These are phyloP conservation scores for Canariomyces notabilis DNA, from an alignment of 2,329 filamentous ascomycete genomes.

Conservation along the genomic window DNA sequence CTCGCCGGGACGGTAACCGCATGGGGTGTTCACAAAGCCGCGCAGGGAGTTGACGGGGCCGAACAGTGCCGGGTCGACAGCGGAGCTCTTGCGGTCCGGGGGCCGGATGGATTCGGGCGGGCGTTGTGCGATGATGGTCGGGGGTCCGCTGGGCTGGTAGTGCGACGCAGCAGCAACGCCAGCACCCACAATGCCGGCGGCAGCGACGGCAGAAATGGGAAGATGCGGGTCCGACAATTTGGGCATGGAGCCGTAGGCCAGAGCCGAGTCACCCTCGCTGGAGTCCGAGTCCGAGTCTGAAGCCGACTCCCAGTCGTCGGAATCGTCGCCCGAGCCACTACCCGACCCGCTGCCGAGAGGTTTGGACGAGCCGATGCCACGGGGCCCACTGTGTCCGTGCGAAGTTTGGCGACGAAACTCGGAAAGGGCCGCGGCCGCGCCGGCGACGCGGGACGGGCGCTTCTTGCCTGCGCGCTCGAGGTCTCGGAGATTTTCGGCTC, in stretches of 20 bases:
- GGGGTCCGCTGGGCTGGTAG: slow-evolving; percentile 32
- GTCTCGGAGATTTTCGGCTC: slow-evolving; percentile 47
- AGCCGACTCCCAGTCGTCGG: slow-evolving; percentile 55
- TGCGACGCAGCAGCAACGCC: slow-evolving; percentile 25
- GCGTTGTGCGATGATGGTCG: slow-evolving; percentile 27
- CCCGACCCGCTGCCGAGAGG: slow-evolving; percentile 33
- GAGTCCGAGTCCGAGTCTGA: slow-evolving; percentile 39
- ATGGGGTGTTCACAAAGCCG: slow-evolving; percentile 51
- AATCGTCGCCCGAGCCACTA: slow-evolving; percentile 31
- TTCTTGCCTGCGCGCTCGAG: slow-evolving; percentile 38
- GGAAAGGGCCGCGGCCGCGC: slow-evolving; percentile 38
- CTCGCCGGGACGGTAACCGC: slow-evolving; percentile 43
- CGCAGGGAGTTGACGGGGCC: slow-evolving; percentile 58
- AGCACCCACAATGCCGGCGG: neutral
- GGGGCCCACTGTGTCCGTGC: slow-evolving; percentile 26
- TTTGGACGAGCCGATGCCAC: slow-evolving; percentile 29
- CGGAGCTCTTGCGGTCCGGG: slow-evolving; percentile 39
- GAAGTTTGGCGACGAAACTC: slow-evolving; percentile 38
- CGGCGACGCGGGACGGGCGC: slow-evolving; percentile 34
- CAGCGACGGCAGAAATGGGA: slow-evolving; percentile 23
- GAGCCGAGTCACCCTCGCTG: slow-evolving; percentile 34
- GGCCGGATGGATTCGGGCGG: slow-evolving; percentile 28
- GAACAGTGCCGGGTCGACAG: slow-evolving; percentile 55
- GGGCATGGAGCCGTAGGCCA: slow-evolving; percentile 39
- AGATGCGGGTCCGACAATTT: slow-evolving; percentile 24